Evolutionary conservation across 441 rosid species (phyloP).

Genomic region (Codiaeum variegatum): DNA sequence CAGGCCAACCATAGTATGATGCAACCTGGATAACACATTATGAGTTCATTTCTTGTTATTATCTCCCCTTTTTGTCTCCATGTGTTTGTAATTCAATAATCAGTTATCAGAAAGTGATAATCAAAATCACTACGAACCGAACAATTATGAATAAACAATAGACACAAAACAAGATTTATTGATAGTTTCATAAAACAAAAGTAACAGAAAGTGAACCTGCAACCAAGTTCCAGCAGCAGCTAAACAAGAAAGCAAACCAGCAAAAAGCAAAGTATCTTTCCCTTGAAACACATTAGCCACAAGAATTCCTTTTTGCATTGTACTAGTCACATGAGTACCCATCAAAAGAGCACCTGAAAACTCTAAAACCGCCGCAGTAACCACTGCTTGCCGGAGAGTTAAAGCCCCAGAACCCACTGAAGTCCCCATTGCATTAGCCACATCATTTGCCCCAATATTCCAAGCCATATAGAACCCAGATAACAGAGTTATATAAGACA

Average conservation of each 20-base stretch:
- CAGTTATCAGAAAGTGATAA: neutral
- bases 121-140: neutral
- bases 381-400: slow-evolving; percentile 75
- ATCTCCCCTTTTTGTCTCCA: slow-evolving; percentile 3
- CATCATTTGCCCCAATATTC: slow-evolving; percentile 98
- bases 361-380: slow-evolving; percentile 88
- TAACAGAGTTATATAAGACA: slow-evolving; percentile 70
- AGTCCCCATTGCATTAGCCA: slow-evolving; percentile 99
- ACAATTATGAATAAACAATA: neutral
- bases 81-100: neutral
- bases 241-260: slow-evolving; percentile 86
- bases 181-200: neutral
- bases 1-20: slow-evolving; percentile 94
- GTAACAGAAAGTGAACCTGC: slow-evolving; percentile 50
- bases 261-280: slow-evolving; percentile 69
- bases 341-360: slow-evolving; percentile 93
- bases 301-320: slow-evolving; percentile 98
- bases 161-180: neutral
- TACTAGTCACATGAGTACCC: slow-evolving; percentile 92
- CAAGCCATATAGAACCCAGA: slow-evolving; percentile 98
- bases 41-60: slow-evolving; percentile 7
- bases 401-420: slow-evolving; percentile 95
- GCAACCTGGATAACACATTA: slow-evolving; percentile 56
- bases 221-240: slow-evolving; percentile 99
- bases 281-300: slow-evolving; percentile 86